Percentiles rank a stretch among this genome's conserved stretches.
Conservation (phyloP, 1,139 yeast genomes). For the Taphrina confusa region DNA sequence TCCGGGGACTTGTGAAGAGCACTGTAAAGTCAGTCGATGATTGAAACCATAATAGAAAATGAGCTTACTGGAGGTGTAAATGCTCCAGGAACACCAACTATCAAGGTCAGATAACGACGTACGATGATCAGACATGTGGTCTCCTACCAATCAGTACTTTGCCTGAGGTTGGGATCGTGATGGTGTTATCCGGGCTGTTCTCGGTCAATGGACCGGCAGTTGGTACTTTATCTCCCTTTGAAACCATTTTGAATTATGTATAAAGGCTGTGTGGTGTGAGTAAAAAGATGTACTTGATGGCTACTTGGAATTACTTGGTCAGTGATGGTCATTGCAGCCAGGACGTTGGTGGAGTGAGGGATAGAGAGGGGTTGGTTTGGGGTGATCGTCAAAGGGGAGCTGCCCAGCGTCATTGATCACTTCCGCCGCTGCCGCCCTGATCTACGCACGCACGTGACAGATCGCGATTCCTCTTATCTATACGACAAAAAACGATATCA, state of each 20-base stretch:
- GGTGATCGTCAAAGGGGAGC: too few relatives aligned
- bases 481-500: too few relatives aligned
- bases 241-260: conserved; percentile 13
- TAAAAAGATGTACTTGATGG: neutral
- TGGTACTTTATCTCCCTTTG: conserved; percentile 14
- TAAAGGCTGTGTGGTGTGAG: neutral
- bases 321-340: too few relatives aligned
- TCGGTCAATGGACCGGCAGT: conserved; percentile 33
- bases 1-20: conserved; percentile 83
- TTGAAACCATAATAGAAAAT: neutral
- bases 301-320: too few relatives aligned
- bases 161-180: conserved; percentile 31
- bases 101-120: conserved; percentile 44
- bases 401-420: too few relatives aligned
- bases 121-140: neutral
- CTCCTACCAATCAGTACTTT: conserved; percentile 18
- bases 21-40: neutral
- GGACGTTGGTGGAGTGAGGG: too few relatives aligned
- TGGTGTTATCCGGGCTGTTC: conserved; percentile 30
- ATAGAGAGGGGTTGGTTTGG: too few relatives aligned
- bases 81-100: conserved; percentile 79
- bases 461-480: too few relatives aligned
- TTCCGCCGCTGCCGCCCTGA: too few relatives aligned
- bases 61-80: conserved; percentile 13
- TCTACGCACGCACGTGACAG: too few relatives aligned